Evolutionary conservation across 176 grass and related monocot species (phyloP).

Genomic region (Eleusine indica): DNA sequence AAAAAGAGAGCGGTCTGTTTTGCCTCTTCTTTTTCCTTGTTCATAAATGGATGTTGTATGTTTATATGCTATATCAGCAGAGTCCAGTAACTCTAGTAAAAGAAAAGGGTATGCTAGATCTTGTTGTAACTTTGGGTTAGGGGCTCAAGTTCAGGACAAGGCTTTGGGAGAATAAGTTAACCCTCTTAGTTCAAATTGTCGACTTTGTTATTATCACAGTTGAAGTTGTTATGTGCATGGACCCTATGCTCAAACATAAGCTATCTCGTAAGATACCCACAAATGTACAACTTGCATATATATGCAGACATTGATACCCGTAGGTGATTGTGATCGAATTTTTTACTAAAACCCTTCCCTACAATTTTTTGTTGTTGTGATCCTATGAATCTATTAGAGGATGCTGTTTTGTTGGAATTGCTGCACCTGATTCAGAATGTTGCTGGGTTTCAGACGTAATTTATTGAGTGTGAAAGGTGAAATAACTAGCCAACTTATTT

Average conservation of each 20-base stretch:
- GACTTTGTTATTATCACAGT: neutral
- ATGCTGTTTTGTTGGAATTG: neutral
- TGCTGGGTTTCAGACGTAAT: neutral
- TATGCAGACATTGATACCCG: neutral
- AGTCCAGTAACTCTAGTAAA: neutral
- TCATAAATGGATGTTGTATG: neutral
- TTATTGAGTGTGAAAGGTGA: neutral
- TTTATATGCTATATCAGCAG: neutral
- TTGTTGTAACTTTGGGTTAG: neutral
- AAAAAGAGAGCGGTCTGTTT: neutral
- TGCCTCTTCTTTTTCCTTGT: neutral
- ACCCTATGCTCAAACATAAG: neutral
- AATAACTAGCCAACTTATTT: neutral
- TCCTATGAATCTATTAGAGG: neutral
- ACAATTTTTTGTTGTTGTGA: neutral
- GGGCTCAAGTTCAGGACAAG: neutral
- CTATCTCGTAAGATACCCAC: neutral
- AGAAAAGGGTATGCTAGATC: neutral
- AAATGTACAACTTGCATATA: neutral
- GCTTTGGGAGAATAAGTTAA: conserved; percentile 2
- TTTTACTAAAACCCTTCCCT: neutral
- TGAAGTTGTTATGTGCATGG: neutral
- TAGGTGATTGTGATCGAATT: neutral
- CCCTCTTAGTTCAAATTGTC: neutral
- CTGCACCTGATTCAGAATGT: neutral